These are phyloP conservation scores for Nicotiana noctiflora DNA, from an alignment of 257 asterid species.

Conservation along the genomic window DNA sequence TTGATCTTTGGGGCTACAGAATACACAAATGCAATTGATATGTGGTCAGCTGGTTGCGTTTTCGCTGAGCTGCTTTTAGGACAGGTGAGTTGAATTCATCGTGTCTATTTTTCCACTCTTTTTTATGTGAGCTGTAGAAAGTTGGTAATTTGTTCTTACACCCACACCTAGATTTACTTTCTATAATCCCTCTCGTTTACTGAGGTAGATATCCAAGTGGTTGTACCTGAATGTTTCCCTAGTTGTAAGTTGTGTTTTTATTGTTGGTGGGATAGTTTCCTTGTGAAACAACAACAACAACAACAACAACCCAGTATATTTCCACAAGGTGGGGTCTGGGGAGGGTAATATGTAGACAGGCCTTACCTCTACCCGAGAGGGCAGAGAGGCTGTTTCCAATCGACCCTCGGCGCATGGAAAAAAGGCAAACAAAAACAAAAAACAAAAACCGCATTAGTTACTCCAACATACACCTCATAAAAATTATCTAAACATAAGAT, in stretches of 20 bases:
- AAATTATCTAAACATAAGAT: too few species aligned
- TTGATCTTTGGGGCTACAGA: constrained; percentile 88
- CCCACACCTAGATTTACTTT: too few species aligned
- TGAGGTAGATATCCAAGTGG: neutral
- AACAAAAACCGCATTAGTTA: too few species aligned
- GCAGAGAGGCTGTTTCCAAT: too few species aligned
- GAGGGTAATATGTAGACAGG: too few species aligned
- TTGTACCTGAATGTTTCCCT: neutral
- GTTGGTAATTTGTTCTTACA: neutral
- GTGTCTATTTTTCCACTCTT: neutral
- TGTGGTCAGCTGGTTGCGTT: constrained; percentile 89
- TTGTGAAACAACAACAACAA: too few species aligned
- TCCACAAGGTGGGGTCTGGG: too few species aligned
- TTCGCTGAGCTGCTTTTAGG: constrained; percentile 82
- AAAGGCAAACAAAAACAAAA: too few species aligned
- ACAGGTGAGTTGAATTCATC: constrained; percentile 38
- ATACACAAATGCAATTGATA: constrained; percentile 66
- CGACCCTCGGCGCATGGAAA: too few species aligned
- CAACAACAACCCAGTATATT: too few species aligned
- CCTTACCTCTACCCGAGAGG: too few species aligned
- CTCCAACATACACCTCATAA: too few species aligned
- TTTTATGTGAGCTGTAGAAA: neutral
- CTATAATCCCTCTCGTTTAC: neutral
- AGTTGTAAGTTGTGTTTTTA: neutral
- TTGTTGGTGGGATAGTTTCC: neutral